Evolutionary conservation across 2,329 filamentous ascomycete genomes (phyloP), one percentile per base, ranked within the genome.

Genomic region (Sporothrix luriei): DNA sequence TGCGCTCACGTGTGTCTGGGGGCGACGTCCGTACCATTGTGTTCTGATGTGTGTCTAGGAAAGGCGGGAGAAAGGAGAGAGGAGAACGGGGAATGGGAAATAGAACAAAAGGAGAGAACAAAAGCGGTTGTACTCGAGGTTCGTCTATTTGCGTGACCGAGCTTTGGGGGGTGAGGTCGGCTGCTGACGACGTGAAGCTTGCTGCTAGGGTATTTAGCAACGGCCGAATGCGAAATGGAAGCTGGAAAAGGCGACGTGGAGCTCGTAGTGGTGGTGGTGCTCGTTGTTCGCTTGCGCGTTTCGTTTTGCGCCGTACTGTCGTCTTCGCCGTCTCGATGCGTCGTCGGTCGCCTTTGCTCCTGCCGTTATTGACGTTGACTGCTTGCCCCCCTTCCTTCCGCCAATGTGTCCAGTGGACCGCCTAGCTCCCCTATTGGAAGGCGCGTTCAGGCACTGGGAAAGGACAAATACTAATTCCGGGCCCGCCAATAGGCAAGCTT

Each of bases 381-480:
- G 40, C 38, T 69, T 59, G 51, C 38, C 68, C 57, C n/a, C n/a
- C n/a, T n/a, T n/a, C n/a, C 62, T 52, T 54, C 49, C 59, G 59
- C 62, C 62, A 65, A 70, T 70, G 64, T 70, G 68, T 67, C 68
- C 68, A 61, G 67, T 66, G 62, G 59, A 26, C 51, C 49, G 48
- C 61, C 29, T n/a, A 48, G 48, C 29, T 61, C 54, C 67, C 24
- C 43, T 69, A 52, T 54, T 55, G 38, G 29, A 11, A 11, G 21
- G 29, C 14, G 11, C 33, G 14, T 16, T n/a, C 26, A 26, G 21
- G 26, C 21, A 43, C 16, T 16, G 33, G 33, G 19, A 26, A 66
- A 68, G 71, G 71, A 70, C 68, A 70, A 73, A 71, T 57, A 71
- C 67, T 70, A 70, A 69, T 62, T 73, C 70, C 70, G 70, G 59